Percentiles rank a stretch among this genome's conserved stretches.
Evolutionary conservation across 345 rosid species (phyloP).

Genomic region (Euphorbia peplus): DNA sequence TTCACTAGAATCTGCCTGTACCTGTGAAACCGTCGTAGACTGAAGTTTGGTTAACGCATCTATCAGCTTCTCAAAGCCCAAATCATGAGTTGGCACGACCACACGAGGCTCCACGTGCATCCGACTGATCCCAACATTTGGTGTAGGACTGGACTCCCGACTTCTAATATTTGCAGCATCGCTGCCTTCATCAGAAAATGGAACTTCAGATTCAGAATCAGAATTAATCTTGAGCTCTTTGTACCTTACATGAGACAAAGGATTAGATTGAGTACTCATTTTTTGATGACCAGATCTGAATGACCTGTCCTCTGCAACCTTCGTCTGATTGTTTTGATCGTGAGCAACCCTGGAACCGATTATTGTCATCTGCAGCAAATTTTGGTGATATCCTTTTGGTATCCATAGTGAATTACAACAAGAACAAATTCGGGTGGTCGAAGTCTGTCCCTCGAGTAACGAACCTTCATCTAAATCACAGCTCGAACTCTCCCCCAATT

Average conservation of each 20-base stretch:
- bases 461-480: conserved; percentile 34
- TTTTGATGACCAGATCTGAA: conserved; percentile 27
- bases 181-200: conserved; percentile 30
- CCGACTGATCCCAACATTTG: conserved; percentile 28
- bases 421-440: conserved; percentile 39
- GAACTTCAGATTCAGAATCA: conserved; percentile 54
- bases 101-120: conserved; percentile 31
- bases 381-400: conserved; percentile 35
- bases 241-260: conserved; percentile 62
- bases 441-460: conserved; percentile 21
- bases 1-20: conserved; percentile 17
- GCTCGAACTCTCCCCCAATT: conserved; percentile 54
- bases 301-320: conserved; percentile 20
- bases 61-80: conserved; percentile 40
- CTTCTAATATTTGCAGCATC: conserved; percentile 23
- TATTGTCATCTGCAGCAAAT: conserved; percentile 30
- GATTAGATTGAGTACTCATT: conserved; percentile 26
- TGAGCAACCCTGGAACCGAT: conserved; percentile 24
- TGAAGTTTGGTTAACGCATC: conserved; percentile 33
- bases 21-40: too few relatives aligned
- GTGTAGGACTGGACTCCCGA: conserved; percentile 20
- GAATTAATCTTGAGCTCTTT: conserved; percentile 63
- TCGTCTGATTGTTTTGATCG: conserved; percentile 19
- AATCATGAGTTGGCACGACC: conserved; percentile 34
- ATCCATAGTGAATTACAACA: conserved; percentile 65